phyloP scores from a whole-genome alignment of 169 alveolate species.

The Eimeria acervulina region DNA sequence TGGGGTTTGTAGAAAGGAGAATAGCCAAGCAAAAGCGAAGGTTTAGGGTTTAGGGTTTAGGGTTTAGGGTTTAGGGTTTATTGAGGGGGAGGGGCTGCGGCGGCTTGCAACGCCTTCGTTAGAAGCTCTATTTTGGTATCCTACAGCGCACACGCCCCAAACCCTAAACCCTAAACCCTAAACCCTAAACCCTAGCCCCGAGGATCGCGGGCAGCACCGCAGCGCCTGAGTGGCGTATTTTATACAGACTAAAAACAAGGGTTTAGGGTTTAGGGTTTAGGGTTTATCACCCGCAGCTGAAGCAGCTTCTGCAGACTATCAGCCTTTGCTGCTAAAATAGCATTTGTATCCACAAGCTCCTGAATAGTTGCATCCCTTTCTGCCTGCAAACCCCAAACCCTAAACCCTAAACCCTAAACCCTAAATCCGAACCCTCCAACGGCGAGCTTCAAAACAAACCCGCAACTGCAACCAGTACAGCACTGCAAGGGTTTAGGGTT shows the following conservation, averaged over 20 bases:
- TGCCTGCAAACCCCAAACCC: conserved; percentile 68
- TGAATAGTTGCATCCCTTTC: conserved; percentile 82
- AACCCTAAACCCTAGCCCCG: not conserved
- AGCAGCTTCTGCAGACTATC: conserved; percentile 85
- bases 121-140: conserved; percentile 60
- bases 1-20: not conserved
- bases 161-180: conserved; percentile 45
- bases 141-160: conserved; percentile 26
- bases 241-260: no score
- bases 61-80: conserved; percentile 16
- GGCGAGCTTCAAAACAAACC: not conserved
- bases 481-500: conserved; percentile 11
- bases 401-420: conserved; percentile 4
- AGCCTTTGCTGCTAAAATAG: conserved; percentile 84
- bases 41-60: conserved; percentile 45
- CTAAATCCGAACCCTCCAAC: not conserved
- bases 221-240: not conserved
- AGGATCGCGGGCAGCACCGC: not conserved
- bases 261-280: not conserved
- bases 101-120: no score
- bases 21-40: not conserved
- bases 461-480: not conserved
- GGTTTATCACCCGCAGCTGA: conserved; percentile 82
- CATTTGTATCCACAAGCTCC: conserved; percentile 86
- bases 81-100: not conserved